Evolutionary conservation across 257 asterid species (phyloP), one percentile per base, ranked within the genome.

Genomic region (Pogostemon cablin): DNA sequence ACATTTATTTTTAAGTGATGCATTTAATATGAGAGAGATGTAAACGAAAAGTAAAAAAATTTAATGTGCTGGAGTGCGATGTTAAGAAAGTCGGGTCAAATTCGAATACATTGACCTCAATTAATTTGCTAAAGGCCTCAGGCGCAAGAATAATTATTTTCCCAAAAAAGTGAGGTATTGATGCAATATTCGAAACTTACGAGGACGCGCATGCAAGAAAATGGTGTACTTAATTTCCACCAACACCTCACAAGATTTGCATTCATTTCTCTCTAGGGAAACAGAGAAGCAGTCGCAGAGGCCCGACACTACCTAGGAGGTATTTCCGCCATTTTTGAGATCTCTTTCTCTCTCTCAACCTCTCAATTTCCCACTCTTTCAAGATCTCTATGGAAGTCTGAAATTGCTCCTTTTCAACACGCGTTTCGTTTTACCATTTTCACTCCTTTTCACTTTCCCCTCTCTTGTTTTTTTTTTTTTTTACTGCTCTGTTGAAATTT

Each of bases 271-370:
- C 1, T n/a, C 55, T 55, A 7, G 25, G 12, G 1, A 12, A 15
- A 20, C 62, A 47, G 55, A 57, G 46, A n/a, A 20, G 44, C 11
- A 20, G 25, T 11, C 50, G 37, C 62, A 0, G 12, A 35, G 0
- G n/a, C 20, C 65, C 43, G 12, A 38, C 64, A 4, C 69, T 43
- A 43, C 64, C 37, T 40, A 61, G 48, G 65, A 61, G 81, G 68
- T 67, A 77, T 15, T 46, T 11, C 71, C 72, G 54, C 49, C 40
- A 11, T 71, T 5, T 62, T 59, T 72, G 43, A 41, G 74, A 41
- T 57, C 71, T 65, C 67, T 9, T 34, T 57, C 43, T 63, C 40
- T 57, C 56, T 15, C 54, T 56, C 0, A 9, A 47, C 25, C 60
- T 55, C 66, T n/a, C 37, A 3, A 9, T 17, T 53, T 6, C 54